Base-by-base conservation (phyloP, 208 protist genomes). In the Trypanosoma conorhini region DNA sequence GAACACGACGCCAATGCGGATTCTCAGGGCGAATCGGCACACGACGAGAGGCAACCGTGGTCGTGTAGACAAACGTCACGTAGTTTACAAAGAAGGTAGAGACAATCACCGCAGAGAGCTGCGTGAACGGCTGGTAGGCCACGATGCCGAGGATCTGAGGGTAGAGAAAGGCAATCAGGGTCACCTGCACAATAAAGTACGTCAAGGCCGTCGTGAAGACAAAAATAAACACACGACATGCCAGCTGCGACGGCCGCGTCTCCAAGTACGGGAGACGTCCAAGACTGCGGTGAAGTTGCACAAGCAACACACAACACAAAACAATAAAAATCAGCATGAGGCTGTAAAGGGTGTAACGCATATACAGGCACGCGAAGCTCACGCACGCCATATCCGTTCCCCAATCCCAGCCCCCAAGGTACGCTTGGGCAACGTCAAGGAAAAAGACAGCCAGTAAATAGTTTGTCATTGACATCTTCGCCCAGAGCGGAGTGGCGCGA, bases 201-300 rank as follows among this genome's bases (percentile, higher is more conserved):
- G 88, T 28, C 1, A 85, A 62, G 13, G 80, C 75, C 3, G 81
- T 86, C 66, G 75, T 75, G 55, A 92, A 92, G 40, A 93, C 67
- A 67, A 95, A 95, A 57, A 93, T 92, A 67, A 95, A 86, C 12
- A 93, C 76, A 50, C 87, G 86, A 55, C 88, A 86, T 24, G 88
- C 80, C 17, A 95, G 82, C 69, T 95, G 90, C 74, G 89, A 85
- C 1, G 85, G 87, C 5, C 90, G 85, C 0, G 82, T 91, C 58
- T 81, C 81, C 10, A 95, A 82, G 68, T 95, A 95, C 0, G 87
- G 79, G 60, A 75, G 74, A 12, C 69, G 55, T 7, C 76, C 79
- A 22, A 95, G 81, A 63, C 88, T 90, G 48, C 73, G 68, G 4
- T 76, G 61, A 62, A 92, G 75, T 74, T 82, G 84, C 65, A 83